Evolutionary conservation across 2,329 filamentous ascomycete species (phyloP).

Genomic region (Fusarium buharicum): DNA sequence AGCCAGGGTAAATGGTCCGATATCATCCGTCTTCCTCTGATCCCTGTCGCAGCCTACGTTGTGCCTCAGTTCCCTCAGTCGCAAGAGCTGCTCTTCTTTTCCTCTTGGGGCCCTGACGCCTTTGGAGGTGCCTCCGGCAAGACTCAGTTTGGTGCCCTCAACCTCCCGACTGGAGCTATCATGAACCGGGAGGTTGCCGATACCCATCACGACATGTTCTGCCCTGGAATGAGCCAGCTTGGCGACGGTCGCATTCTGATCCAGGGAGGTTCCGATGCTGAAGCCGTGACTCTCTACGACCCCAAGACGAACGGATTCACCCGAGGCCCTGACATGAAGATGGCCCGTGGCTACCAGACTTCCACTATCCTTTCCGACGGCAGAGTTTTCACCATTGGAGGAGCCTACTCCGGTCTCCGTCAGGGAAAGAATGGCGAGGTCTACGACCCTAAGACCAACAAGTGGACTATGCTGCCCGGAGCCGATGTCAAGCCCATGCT

Average conservation of each 20-base stretch:
- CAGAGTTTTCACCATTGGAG: slow-evolving; percentile 67
- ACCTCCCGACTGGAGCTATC: slow-evolving; percentile 20
- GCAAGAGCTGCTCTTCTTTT: slow-evolving; percentile 31
- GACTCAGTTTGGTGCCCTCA: slow-evolving; percentile 27
- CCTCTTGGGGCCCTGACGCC: slow-evolving; percentile 28
- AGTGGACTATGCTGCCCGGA: slow-evolving; percentile 59
- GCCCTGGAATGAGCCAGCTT: slow-evolving; percentile 63
- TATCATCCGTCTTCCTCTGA: slow-evolving; percentile 28
- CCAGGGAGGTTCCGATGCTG: slow-evolving; percentile 63
- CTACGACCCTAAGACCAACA: slow-evolving; percentile 57
- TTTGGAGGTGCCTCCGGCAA: slow-evolving; percentile 32
- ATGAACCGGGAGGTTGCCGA: slow-evolving; percentile 47
- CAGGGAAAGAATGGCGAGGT: slow-evolving; percentile 67
- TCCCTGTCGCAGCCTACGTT: slow-evolving; percentile 35
- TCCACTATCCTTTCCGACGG: slow-evolving; percentile 62
- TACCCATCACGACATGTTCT: slow-evolving; percentile 66
- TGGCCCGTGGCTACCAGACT: slow-evolving; percentile 64
- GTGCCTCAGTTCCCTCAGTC: slow-evolving; percentile 29
- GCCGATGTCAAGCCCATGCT: slow-evolving; percentile 60
- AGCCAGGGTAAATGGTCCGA: slow-evolving; percentile 28
- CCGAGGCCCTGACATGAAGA: slow-evolving; percentile 55
- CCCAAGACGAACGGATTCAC: slow-evolving; percentile 53
- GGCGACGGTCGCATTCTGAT: slow-evolving; percentile 61
- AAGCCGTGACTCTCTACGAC: slow-evolving; percentile 61
- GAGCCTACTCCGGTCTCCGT: slow-evolving; percentile 60